Evolutionary conservation across 352 stramenopile species (phyloP).

Genomic region (Phytophthora ohioensis): DNA sequence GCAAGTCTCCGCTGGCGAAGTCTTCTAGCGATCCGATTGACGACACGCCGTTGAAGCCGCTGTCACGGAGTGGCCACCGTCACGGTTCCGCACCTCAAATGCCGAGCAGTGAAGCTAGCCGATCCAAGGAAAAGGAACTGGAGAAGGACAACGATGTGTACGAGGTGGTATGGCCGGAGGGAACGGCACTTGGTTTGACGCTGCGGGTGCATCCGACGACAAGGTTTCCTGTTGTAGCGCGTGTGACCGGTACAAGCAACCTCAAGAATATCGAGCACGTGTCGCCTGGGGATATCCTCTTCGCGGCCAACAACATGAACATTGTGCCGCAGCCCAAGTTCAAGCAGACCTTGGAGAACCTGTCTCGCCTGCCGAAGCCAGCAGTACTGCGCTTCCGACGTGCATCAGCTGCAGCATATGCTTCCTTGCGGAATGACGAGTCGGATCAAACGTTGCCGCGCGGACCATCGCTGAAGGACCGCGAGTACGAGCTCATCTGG

Average conservation of each 20-base stretch:
- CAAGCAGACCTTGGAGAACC: slow-evolving; percentile 80
- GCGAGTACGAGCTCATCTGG: slow-evolving; percentile 88
- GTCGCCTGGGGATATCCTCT: slow-evolving; percentile 71
- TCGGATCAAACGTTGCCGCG: slow-evolving; percentile 58
- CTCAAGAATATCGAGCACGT: slow-evolving; percentile 83
- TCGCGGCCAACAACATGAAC: slow-evolving; percentile 76
- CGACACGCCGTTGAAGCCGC: slow-evolving; percentile 50
- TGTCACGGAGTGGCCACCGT: slow-evolving; percentile 46
- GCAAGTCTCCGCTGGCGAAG: slow-evolving; percentile 54
- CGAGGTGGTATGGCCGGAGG: slow-evolving; percentile 78
- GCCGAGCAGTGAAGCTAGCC: slow-evolving; percentile 23
- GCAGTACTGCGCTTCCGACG: slow-evolving; percentile 73
- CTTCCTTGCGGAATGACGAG: slow-evolving; percentile 49
- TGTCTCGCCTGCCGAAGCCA: slow-evolving; percentile 76
- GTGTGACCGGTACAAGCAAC: slow-evolving; percentile 79
- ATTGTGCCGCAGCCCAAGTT: slow-evolving; percentile 82
- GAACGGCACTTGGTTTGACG: slow-evolving; percentile 70
- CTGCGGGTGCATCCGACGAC: slow-evolving; percentile 77
- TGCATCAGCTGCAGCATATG: slow-evolving; percentile 46
- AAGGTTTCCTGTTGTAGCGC: slow-evolving; percentile 72
- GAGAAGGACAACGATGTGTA: slow-evolving; percentile 69
- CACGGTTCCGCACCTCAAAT: slow-evolving; percentile 32
- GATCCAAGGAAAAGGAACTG: slow-evolving; percentile 34
- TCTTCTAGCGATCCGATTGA: slow-evolving; percentile 48
- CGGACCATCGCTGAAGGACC: slow-evolving; percentile 65